Evolutionary conservation across 1,284 basidiomycete genomes (phyloP).

Genomic region (Tylopilus sp.): DNA sequence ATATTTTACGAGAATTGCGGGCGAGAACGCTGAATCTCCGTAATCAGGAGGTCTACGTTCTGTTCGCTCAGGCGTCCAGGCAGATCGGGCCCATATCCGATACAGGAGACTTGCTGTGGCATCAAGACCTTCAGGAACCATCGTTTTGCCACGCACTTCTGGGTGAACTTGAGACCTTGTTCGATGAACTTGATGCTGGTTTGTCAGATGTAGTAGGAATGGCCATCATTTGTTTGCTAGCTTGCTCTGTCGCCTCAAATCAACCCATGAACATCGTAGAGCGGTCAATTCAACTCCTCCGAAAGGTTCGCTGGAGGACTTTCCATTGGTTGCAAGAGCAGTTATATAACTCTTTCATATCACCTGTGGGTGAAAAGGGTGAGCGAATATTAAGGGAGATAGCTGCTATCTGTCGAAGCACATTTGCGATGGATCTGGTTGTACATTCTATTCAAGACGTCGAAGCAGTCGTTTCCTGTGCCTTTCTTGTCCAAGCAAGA

Average conservation of each 20-base stretch:
- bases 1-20: conserved; percentile 55
- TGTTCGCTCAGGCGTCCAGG: conserved; percentile 52
- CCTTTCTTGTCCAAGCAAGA: conserved; percentile 35
- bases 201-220: conserved; percentile 52
- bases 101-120: conserved; percentile 38
- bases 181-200: conserved; percentile 43
- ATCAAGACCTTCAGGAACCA: conserved; percentile 40
- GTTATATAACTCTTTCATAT: conserved; percentile 28
- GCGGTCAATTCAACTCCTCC: conserved; percentile 37
- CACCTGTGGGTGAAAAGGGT: conserved; percentile 29
- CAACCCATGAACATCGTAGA: conserved; percentile 47
- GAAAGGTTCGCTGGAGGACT: conserved; percentile 41
- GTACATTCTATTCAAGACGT: conserved; percentile 37
- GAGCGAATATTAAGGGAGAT: conserved; percentile 42
- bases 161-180: conserved; percentile 40
- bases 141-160: conserved; percentile 49
- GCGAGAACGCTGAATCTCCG: conserved; percentile 49
- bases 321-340: conserved; percentile 51
- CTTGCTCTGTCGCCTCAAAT: conserved; percentile 23
- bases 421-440: conserved; percentile 48
- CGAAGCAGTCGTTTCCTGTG: conserved; percentile 47
- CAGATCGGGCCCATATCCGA: conserved; percentile 45
- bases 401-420: conserved; percentile 51
- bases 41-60: conserved; percentile 47
- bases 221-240: conserved; percentile 40